These are phyloP conservation scores for Citrus trifoliata DNA, from an alignment of 345 rosid species.

Conservation along the genomic window DNA sequence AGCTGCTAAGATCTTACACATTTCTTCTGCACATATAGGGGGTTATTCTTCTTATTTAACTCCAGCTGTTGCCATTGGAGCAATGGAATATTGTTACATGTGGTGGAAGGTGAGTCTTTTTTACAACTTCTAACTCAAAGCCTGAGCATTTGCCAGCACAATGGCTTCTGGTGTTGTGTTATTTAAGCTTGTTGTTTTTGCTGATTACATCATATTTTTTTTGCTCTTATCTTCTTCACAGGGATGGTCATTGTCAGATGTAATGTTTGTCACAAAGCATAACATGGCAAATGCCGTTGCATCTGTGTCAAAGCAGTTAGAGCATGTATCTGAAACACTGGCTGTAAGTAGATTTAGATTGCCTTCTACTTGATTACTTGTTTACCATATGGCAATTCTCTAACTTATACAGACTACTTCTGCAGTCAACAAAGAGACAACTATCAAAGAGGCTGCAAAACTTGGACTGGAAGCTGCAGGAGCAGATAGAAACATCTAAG, in stretches of 20 bases:
- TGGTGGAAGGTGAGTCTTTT: conserved; percentile 79
- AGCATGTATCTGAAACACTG: conserved; percentile 68
- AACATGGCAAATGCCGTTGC: conserved; percentile 85
- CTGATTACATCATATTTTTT: background rate
- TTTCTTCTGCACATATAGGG: conserved; percentile 37
- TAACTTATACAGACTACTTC: conserved; percentile 16
- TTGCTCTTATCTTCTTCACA: conserved; percentile 28
- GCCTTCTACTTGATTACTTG: background rate
- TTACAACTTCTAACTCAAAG: conserved; percentile 6
- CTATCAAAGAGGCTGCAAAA: conserved; percentile 66
- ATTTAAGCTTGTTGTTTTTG: background rate
- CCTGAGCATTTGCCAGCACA: background rate
- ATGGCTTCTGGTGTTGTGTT: conserved; percentile 2
- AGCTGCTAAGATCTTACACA: background rate
- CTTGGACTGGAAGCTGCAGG: conserved; percentile 87
- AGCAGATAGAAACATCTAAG: conserved; percentile 69
- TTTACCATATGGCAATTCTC: background rate
- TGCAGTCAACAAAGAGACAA: conserved; percentile 84
- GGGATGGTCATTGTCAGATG: conserved; percentile 91
- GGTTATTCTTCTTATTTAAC: conserved; percentile 67
- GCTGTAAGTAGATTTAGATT: conserved; percentile 44
- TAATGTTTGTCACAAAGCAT: conserved; percentile 85
- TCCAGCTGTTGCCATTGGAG: conserved; percentile 95
- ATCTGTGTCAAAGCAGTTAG: conserved; percentile 73
- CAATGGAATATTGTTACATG: conserved; percentile 93